These are phyloP conservation scores for Metschnikowia reukaufii DNA, from an alignment of 805 yeast genomes.

Conservation along the genomic window DNA sequence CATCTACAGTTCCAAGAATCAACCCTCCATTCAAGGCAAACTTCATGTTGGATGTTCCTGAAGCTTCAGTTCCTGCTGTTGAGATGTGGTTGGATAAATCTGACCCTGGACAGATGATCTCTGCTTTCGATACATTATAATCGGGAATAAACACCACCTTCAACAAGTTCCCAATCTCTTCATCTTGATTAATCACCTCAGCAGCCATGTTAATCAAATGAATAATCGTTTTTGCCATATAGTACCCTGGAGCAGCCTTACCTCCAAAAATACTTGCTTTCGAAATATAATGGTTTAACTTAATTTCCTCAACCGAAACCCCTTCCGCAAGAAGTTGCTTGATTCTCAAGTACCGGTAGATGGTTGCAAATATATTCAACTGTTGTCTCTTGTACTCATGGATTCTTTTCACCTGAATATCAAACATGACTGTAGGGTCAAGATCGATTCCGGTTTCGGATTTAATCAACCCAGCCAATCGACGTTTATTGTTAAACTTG, in stretches of 20 bases:
- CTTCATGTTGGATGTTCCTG: conserved; percentile 96
- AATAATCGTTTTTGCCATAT: conserved; percentile 89
- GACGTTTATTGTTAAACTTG: conserved; percentile 66
- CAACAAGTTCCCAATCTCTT: conserved; percentile 69
- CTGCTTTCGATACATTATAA: conserved; percentile 92
- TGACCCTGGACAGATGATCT: conserved; percentile 84
- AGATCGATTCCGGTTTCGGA: conserved; percentile 62
- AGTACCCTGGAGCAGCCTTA: conserved; percentile 97
- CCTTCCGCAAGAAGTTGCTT: conserved; percentile 62
- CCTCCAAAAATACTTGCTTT: conserved; percentile 88
- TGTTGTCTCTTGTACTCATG: conserved; percentile 97
- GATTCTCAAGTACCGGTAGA: conserved; percentile 75
- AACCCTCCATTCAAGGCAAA: conserved; percentile 92
- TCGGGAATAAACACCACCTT: conserved; percentile 90
- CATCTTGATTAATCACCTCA: conserved; percentile 75
- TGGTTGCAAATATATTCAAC: conserved; percentile 85
- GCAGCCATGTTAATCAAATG: conserved; percentile 81
- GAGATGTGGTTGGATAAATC: conserved; percentile 93
- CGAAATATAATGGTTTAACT: conserved; percentile 65
- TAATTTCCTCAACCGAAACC: conserved; percentile 41
- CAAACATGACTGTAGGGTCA: conserved; percentile 75
- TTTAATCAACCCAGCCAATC: conserved; percentile 67
- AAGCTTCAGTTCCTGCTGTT: conserved; percentile 96
- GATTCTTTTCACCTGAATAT: conserved; percentile 90
- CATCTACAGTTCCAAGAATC: conserved; percentile 93